A percentile compares a stretch with the other conserved stretches of the same genome.
phyloP scores from a whole-genome alignment of 495 filamentous ascomycete genomes.

The Xanthoparmelia taractica region DNA sequence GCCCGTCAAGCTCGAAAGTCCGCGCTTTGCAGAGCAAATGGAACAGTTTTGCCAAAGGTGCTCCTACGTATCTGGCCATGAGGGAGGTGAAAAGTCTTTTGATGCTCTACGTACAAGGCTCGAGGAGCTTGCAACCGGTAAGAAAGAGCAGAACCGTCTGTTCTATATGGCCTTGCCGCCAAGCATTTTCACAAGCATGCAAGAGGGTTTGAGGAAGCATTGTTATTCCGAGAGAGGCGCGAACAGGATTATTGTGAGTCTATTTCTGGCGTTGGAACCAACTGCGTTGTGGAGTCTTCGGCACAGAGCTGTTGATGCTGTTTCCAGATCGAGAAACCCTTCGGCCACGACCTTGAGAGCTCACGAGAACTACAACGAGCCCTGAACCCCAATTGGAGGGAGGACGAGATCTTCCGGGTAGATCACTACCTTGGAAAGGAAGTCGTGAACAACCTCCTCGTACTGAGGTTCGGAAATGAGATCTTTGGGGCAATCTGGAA shows the following conservation, averaged over 20 bases:
- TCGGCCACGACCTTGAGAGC: conserved; percentile 89
- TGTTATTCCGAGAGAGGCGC: conserved; percentile 23
- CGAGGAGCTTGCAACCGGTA: conserved; percentile 17
- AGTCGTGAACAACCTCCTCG: conserved; percentile 99
- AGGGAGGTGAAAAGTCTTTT: conserved; percentile 25
- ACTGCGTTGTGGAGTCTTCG: no score
- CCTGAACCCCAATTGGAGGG: conserved; percentile 91
- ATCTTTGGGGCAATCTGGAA: conserved; percentile 99
- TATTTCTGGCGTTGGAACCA: neutral
- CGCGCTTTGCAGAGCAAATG: conserved; percentile 20
- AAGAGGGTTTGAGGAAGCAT: conserved; percentile 20
- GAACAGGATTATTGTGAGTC: conserved; percentile 28
- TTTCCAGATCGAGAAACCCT: conserved; percentile 89
- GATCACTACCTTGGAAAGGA: conserved; percentile 99
- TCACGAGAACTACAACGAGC: conserved; percentile 90
- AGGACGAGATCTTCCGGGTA: conserved; percentile 98
- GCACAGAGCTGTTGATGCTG: conserved; percentile 11
- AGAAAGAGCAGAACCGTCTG: conserved; percentile 23
- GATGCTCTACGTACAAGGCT: conserved; percentile 16
- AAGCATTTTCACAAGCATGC: conserved; percentile 21
- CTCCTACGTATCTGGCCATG: conserved; percentile 23
- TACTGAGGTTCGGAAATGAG: conserved; percentile 94
- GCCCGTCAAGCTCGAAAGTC: conserved; percentile 17
- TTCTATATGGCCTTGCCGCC: conserved; percentile 28
- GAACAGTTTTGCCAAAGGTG: conserved; percentile 23